Percentiles rank a stretch among this genome's conserved stretches.
These are phyloP conservation scores for Simmondsia chinensis DNA, from an alignment of 148 eudicot genomes.

Conservation along the genomic window DNA sequence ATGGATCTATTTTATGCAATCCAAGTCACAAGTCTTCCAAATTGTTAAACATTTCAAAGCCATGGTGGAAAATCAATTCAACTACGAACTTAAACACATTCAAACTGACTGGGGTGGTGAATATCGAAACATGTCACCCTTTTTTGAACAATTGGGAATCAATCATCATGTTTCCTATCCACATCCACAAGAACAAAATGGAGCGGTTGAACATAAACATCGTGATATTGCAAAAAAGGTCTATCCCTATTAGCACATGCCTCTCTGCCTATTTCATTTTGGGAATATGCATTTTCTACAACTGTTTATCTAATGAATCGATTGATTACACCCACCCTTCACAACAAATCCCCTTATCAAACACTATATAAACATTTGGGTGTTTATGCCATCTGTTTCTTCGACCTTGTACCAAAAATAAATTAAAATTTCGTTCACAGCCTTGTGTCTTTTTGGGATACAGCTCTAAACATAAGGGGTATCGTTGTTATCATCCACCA, in stretches of 20 bases:
- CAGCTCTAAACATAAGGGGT: neutral
- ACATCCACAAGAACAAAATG: neutral
- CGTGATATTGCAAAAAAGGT: neutral
- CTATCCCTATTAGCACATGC: neutral
- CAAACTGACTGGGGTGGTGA: constrained; percentile 5
- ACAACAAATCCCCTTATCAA: neutral
- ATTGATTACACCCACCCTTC: neutral
- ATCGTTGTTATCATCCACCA: too few relatives aligned
- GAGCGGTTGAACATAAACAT: neutral
- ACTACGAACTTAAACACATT: neutral
- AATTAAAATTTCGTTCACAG: neutral
- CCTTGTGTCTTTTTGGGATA: constrained; percentile 1
- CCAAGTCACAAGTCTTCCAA: too few relatives aligned
- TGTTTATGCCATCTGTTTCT: too few relatives aligned
- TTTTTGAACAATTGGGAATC: neutral
- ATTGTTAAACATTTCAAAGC: neutral
- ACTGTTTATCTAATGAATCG: neutral
- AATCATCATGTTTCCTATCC: neutral
- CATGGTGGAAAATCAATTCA: neutral
- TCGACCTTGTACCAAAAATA: neutral
- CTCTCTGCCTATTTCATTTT: neutral
- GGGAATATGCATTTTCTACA: neutral
- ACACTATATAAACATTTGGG: too few relatives aligned
- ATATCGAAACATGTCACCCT: neutral
- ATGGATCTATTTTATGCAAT: too few relatives aligned